phyloP scores from a whole-genome alignment of 345 rosid genomes.

The Adansonia digitata region DNA sequence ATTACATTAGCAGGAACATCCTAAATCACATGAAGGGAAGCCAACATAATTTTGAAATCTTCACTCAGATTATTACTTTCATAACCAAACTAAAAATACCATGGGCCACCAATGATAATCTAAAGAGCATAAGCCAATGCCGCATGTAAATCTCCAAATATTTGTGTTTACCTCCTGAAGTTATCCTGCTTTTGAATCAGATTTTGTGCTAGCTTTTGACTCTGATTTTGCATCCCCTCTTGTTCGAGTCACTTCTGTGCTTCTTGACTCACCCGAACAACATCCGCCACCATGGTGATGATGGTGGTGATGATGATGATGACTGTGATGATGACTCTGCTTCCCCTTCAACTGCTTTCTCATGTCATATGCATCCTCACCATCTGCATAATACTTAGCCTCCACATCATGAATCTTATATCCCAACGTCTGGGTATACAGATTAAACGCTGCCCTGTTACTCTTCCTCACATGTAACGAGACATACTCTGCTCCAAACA shows the following conservation, averaged over 20 bases:
- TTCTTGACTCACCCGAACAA: constrained; percentile 58
- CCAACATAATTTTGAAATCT: background rate
- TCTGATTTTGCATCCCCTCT: constrained; percentile 48
- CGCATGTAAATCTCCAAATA: constrained; percentile 5
- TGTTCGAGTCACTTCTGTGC: constrained; percentile 37
- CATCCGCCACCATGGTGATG: constrained; percentile 31
- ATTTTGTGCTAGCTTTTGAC: constrained; percentile 42
- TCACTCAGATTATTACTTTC: constrained; percentile 3
- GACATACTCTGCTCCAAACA: constrained; percentile 1
- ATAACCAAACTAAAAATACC: background rate
- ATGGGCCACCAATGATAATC: background rate
- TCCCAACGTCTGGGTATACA: constrained; percentile 79
- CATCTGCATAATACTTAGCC: constrained; percentile 97
- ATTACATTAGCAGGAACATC: constrained; percentile 5
- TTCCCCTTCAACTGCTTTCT: constrained; percentile 87
- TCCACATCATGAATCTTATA: constrained; percentile 90
- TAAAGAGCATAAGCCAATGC: background rate
- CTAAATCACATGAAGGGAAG: background rate
- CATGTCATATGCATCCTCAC: constrained; percentile 99
- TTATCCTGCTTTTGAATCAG: constrained; percentile 34
- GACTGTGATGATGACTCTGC: constrained; percentile 64
- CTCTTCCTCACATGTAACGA: constrained; percentile 66
- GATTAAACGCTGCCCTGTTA: constrained; percentile 89
- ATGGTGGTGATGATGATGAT: constrained; percentile 48
- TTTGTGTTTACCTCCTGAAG: constrained; percentile 13